Evolutionary conservation across 225 moss, liverwort and hornwort genomes (phyloP).

Genomic region (Sphagnum contortum): DNA sequence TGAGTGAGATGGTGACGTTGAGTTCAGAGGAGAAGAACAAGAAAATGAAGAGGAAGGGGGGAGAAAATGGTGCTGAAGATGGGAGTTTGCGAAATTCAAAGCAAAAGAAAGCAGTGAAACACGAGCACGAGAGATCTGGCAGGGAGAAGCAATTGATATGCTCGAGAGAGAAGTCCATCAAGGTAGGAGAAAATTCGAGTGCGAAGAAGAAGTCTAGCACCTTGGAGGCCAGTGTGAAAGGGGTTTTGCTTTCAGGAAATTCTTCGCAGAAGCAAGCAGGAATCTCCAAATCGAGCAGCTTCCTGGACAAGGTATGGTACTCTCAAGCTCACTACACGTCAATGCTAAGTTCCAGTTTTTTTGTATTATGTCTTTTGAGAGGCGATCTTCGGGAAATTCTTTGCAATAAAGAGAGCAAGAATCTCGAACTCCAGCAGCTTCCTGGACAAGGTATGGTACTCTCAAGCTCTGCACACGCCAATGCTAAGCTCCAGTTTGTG

Average conservation of each 20-base stretch:
- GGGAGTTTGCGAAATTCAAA: slow-evolving; percentile 1
- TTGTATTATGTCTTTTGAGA: too few species aligned
- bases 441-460: too few species aligned
- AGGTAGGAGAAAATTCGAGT: slow-evolving; percentile 21
- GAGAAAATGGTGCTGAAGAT: too few species aligned
- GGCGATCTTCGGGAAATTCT: too few species aligned
- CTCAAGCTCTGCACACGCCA: too few species aligned
- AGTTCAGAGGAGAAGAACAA: slow-evolving; percentile 10
- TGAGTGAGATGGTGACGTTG: background rate
- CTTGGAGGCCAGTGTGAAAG: slow-evolving; percentile 1
- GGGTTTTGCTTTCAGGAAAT: slow-evolving; percentile 1
- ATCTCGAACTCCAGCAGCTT: too few species aligned
- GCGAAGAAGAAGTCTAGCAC: background rate
- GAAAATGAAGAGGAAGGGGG: slow-evolving; percentile 8
- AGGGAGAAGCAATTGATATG: background rate
- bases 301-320: slow-evolving; percentile 28
- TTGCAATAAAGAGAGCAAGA: too few species aligned
- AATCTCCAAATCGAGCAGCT: slow-evolving; percentile 21
- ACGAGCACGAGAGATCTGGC: background rate
- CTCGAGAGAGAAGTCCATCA: background rate
- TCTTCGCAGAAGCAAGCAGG: slow-evolving; percentile 4
- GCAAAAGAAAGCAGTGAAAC: slow-evolving; percentile 13
- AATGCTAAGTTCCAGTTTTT: background rate
- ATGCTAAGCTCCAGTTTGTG: too few species aligned
- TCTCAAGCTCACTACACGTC: background rate